Base-by-base conservation (phyloP, 2,329 filamentous ascomycete species). In the Fusarium tuaranense region DNA sequence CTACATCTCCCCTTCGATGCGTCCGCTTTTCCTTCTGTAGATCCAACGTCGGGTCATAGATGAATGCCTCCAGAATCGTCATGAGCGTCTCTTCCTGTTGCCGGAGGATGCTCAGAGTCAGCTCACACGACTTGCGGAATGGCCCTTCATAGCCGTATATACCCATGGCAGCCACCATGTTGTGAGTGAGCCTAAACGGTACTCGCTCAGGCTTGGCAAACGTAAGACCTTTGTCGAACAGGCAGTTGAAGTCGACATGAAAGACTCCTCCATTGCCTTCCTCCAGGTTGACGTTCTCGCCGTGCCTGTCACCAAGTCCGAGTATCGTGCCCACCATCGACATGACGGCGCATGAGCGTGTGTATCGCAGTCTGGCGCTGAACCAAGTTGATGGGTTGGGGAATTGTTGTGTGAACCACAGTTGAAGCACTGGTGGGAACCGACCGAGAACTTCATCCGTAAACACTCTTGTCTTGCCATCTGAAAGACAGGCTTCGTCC, bases 181-280 rank as follows among this genome's bases (percentile, higher is more conserved):
- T 99, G 87, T 98, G 96, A 5, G 97, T 99, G 48, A 99, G 88
- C 18, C 97, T 93, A 87, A 99, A 99, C 2, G 97, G 97, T 1
- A 99, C 97, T 34, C 93, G 88, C 83, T 99, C 97, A 0, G 97
- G 96, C 82, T 97, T 97, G 72, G 95, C 93, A 81, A 99, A 98
- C 0, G 95, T 98, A 46, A 96, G 89, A 2, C 97, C 97, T 80
- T 99, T 99, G 86, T 99, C 97, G 82, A 99, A 99, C 6, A 99
- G 91, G 83, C 97, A 99, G 85, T 99, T 99, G 88, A 99, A 99
- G 84, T 99, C 97, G 55, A 99, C 97, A 83, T 99, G 97, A 83
- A 99, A 94, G 3, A 97, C 92, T 62, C 96, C 96, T 53, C 97
- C 97, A 74, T 95, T 97, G 67, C 94, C 93, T 85, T 98, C 95